These are phyloP conservation scores for Carex arenaria DNA, from an alignment of 202 grass and related monocot species.

Conservation along the genomic window DNA sequence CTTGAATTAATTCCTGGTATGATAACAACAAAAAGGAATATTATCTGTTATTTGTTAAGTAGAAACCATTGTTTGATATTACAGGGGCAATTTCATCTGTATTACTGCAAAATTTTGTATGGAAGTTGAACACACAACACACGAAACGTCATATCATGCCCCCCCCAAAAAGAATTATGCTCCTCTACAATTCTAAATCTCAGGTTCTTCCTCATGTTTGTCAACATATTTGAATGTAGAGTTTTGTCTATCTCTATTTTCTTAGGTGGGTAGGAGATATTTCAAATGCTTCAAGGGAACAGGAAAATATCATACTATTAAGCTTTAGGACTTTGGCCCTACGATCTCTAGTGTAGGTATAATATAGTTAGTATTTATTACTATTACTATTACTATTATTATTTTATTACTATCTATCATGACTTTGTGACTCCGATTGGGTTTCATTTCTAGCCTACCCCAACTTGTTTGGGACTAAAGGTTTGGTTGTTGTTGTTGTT, in stretches of 20 bases:
- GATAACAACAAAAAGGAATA: neutral
- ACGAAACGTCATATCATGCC: neutral
- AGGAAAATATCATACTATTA: too few relatives aligned
- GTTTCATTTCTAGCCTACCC: too few relatives aligned
- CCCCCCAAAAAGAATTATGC: neutral
- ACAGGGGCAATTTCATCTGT: neutral
- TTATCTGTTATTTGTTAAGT: neutral
- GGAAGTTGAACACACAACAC: neutral
- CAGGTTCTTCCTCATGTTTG: neutral
- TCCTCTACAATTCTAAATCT: neutral
- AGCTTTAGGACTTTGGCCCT: too few relatives aligned
- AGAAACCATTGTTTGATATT: neutral
- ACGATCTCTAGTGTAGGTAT: too few relatives aligned
- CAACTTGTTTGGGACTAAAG: too few relatives aligned
- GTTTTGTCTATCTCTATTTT: neutral
- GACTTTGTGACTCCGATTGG: too few relatives aligned
- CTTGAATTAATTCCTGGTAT: slow-evolving; percentile 76
- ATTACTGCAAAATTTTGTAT: neutral
- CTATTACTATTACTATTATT: too few relatives aligned
- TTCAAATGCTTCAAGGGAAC: neutral
- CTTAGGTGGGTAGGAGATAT: neutral
- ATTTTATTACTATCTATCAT: too few relatives aligned
- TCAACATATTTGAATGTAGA: neutral
- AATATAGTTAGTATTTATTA: too few relatives aligned
- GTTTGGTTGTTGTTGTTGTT: too few relatives aligned